Percentiles rank a stretch among this genome's conserved stretches.
phyloP scores from a whole-genome alignment of 1,284 basidiomycete genomes.

The Amylostereum chailletii region DNA sequence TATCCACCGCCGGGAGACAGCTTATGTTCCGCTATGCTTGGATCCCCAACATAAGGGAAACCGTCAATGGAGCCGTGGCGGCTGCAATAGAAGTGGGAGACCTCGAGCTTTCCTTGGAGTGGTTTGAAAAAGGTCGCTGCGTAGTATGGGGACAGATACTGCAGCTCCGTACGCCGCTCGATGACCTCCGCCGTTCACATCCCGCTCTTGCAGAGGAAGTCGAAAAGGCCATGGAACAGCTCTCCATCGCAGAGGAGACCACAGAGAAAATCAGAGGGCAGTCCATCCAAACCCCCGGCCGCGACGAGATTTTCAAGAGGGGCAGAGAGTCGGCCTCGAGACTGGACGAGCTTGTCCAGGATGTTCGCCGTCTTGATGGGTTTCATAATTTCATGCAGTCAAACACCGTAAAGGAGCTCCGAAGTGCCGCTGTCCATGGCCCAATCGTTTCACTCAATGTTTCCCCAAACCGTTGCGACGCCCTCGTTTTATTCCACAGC shows the following conservation, averaged over 20 bases:
- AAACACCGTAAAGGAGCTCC: not conserved
- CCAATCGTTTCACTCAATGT: not conserved
- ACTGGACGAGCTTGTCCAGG: not conserved
- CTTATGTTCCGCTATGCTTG: not conserved
- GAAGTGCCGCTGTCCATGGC: not conserved
- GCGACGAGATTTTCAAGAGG: not conserved
- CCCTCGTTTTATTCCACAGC: not conserved
- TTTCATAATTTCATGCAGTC: not conserved
- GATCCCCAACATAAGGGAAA: not conserved
- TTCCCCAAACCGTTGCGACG: not conserved
- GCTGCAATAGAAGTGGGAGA: constrained; percentile 2
- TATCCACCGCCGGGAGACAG: not conserved
- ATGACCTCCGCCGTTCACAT: constrained; percentile 7
- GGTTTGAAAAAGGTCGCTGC: constrained; percentile 17
- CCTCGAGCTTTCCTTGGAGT: constrained; percentile 12
- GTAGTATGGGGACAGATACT: constrained; percentile 16
- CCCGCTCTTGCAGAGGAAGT: constrained; percentile 11
- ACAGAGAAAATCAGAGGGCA: not conserved
- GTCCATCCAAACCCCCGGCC: not conserved
- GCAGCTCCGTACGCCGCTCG: constrained; percentile 14
- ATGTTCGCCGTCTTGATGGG: not conserved
- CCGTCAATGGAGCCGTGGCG: constrained; percentile 6
- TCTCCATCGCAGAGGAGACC: not conserved
- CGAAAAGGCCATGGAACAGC: constrained; percentile 1
- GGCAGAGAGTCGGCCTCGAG: not conserved